Evolutionary conservation across 345 rosid genomes (phyloP), one percentile per base, ranked within the genome.

Genomic region (Anacardium occidentale): DNA sequence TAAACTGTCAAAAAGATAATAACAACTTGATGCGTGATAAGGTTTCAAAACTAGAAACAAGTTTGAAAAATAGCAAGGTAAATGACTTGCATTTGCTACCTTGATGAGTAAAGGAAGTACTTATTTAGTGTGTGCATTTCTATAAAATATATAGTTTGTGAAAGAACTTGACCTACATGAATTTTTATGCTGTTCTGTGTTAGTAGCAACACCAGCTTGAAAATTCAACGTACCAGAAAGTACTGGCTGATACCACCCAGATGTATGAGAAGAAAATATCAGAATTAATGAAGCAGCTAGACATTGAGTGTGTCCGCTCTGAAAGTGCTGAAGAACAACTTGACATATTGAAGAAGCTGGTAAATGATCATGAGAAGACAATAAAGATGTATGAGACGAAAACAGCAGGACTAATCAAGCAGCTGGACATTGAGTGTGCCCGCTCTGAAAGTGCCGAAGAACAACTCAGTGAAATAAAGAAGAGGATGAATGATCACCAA

Each of bases 251-350:
- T 72, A 83, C 85, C 69, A 91, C 88, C 77, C 87, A 86, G 78
- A 85, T 83, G 86, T 90, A 91, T 68, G 97, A 94, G 84, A 89
- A 75, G 74, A 91, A 87, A 81, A 78, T 94, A 77, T 83, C 81
- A 2, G 92, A 89, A 72, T 66, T 91, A 77, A 79, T 80, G 70
- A 83, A 83, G 79, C 87, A 67, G 74, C 80, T 88, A 61, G 93
- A 91, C 64, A 80, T 79, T 70, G 92, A 90, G 75, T 79, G 50
- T 66, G 74, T 75, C 32, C 75, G 45, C 58, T 74, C 85, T 66
- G 71, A 61, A 82, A 70, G 62, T 32, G 81, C 85, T 5, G 85
- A 84, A 68, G 85, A 86, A 68, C 90, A 85, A 48, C 47, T 94
- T 76, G 72, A 74, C 54, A 77, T 59, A 66, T 76, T 80, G 75